Percentiles rank a stretch among this genome's conserved stretches.
These are phyloP conservation scores for Paraphoma chrysanthemicola DNA, from an alignment of 2,329 filamentous ascomycete species.

Conservation along the genomic window DNA sequence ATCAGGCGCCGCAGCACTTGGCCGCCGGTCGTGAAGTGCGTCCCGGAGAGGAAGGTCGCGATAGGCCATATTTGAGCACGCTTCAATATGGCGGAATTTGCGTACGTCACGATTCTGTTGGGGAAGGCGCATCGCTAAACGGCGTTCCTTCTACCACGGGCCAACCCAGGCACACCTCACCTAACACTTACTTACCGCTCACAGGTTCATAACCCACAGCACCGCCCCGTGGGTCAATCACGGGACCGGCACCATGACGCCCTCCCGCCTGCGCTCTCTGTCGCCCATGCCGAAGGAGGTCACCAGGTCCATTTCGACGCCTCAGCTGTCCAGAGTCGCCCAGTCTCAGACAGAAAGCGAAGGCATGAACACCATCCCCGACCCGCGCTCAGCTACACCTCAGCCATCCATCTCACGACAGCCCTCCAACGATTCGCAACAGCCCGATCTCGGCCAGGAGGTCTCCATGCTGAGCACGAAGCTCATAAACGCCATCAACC, in stretches of 20 bases:
- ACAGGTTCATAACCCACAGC: conserved; percentile 41
- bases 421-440: conserved; percentile 60
- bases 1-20: conserved; percentile 2
- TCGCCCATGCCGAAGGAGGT: conserved; percentile 45
- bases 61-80: conserved; percentile 4
- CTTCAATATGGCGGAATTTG: conserved; percentile 31
- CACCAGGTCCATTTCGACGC: conserved; percentile 47
- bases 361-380: conserved; percentile 73
- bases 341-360: conserved; percentile 55
- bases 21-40: conserved; percentile 15
- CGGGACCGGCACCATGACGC: conserved; percentile 41
- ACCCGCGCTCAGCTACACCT: conserved; percentile 54
- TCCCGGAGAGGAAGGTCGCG: background rate
- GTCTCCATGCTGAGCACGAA: conserved; percentile 93
- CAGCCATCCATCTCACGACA: conserved; percentile 39
- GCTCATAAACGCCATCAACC: conserved; percentile 95
- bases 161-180: background rate
- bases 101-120: conserved; percentile 22
- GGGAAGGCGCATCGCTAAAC: conserved; percentile 10
- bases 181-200: conserved; percentile 1
- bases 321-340: conserved; percentile 41
- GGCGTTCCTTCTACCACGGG: background rate
- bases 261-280: conserved; percentile 45
- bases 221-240: conserved; percentile 45
- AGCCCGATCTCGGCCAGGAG: conserved; percentile 73